These are phyloP conservation scores for Nannochloris sp. DNA, from an alignment of 139 green algal species.

Conservation along the genomic window DNA sequence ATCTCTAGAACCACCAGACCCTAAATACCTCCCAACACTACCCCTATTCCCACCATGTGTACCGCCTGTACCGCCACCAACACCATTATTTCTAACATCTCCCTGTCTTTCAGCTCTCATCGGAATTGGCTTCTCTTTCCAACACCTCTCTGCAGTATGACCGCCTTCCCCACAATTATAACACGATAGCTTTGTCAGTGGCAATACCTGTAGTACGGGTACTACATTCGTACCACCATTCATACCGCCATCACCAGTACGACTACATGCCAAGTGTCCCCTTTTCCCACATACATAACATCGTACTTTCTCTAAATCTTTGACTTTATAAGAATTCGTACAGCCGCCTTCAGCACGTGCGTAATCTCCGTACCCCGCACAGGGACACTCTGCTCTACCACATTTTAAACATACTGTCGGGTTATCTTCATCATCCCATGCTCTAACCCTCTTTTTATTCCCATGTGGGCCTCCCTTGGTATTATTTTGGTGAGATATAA, in stretches of 20 bases:
- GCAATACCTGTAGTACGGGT: too few relatives aligned
- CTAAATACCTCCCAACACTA: too few relatives aligned
- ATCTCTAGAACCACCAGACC: too few relatives aligned
- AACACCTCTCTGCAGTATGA: slow-evolving; percentile 35
- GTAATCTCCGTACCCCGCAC: slow-evolving; percentile 41
- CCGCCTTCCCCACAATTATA: slow-evolving; percentile 51
- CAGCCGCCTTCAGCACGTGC: slow-evolving; percentile 58
- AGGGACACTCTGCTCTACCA: slow-evolving; percentile 40
- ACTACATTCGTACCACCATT: too few relatives aligned
- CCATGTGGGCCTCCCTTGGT: too few relatives aligned
- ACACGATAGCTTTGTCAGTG: slow-evolving; percentile 24
- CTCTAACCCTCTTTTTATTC: too few relatives aligned
- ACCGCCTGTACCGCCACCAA: background rate
- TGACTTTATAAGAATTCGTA: slow-evolving; percentile 29
- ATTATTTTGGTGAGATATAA: background rate
- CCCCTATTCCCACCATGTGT: background rate
- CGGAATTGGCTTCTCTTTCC: background rate
- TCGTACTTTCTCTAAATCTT: slow-evolving; percentile 45
- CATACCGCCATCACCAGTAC: slow-evolving; percentile 15
- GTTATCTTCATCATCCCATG: background rate
- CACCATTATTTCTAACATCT: background rate
- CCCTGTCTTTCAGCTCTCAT: background rate
- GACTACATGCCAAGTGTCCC: slow-evolving; percentile 57
- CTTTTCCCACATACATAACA: slow-evolving; percentile 57
- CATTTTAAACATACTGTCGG: slow-evolving; percentile 50